phyloP scores from a whole-genome alignment of 768 basidiomycete species.

The Pulveroboletus sp. region DNA sequence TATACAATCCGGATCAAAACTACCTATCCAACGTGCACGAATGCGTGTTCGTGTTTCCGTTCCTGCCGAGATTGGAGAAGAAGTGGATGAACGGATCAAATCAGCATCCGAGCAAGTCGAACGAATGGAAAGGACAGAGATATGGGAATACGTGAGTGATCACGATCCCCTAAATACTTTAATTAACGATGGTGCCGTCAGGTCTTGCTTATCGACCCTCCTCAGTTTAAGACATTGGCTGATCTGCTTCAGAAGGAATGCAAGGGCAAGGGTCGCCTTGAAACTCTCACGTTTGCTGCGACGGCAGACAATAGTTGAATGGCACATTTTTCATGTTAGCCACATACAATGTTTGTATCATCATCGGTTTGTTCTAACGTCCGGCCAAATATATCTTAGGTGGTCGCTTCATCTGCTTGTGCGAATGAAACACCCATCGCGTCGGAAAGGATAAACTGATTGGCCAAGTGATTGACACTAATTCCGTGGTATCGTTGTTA shows the following conservation, averaged over 20 bases:
- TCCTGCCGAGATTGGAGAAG: conserved; percentile 60
- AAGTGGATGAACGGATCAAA: conserved; percentile 65
- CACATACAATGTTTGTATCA: neutral
- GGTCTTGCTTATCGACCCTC: conserved; percentile 91
- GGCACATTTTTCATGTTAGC: neutral
- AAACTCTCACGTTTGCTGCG: conserved; percentile 74
- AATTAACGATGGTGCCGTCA: conserved; percentile 32
- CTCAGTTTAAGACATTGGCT: conserved; percentile 83
- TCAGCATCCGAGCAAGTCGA: conserved; percentile 81
- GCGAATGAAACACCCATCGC: too few relatives aligned
- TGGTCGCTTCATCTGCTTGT: neutral
- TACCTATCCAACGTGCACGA: conserved; percentile 88
- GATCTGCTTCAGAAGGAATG: conserved; percentile 89
- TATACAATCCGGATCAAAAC: conserved; percentile 74
- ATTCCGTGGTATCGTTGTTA: conserved; percentile 12
- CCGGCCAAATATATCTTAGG: neutral
- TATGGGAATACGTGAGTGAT: conserved; percentile 82
- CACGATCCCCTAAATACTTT: too few relatives aligned
- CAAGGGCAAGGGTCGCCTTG: conserved; percentile 82
- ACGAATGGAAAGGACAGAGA: conserved; percentile 67
- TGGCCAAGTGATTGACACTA: too few relatives aligned
- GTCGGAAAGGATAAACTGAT: too few relatives aligned
- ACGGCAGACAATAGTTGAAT: conserved; percentile 38
- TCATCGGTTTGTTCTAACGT: neutral
- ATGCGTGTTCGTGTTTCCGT: conserved; percentile 89